Base-by-base conservation (phyloP, 208 protist genomes). In the Phytomonas sp. region DNA sequence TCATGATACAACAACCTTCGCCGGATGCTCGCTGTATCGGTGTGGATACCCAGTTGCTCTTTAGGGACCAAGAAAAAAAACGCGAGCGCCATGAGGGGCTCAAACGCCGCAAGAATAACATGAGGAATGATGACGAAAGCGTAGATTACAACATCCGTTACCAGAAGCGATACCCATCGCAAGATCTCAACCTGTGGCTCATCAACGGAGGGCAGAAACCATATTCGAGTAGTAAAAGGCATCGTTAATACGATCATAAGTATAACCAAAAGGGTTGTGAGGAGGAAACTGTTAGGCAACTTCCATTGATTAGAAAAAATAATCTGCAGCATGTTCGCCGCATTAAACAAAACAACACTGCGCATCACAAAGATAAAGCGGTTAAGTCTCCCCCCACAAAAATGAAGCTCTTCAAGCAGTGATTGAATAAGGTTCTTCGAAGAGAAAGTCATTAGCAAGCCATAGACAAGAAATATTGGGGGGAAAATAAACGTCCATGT, bases 151-250 rank as follows among this genome's bases (percentile, higher is more conserved):
- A 91, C 77, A 59, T 69, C 61, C 31, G 89, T 71, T 23, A 94
- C 64, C 23, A 84, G 80, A n/a, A 92, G 70, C 67, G 43, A 68
- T 2, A 56, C 6, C 83, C 82, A 91, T 36, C 76, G 78, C 68
- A 88, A 76, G 11, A 85, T 31, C 15, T 73, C 81, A 20, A 81
- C 78, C 51, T 82, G 81, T 4, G 89, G 89, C 71, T 94, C 85
- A 65, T 91, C 82, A 6, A 89, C 30, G 0, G 89, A 94, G 0
- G 82, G 78, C n/a, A 94, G 73, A 43, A 94, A 85, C 84, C 85
- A 94, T 29, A 87, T 67, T 29, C 82, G 89, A 9, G 89, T 83
- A 4, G 85, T 92, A 69, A 91, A 94, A 3, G 89, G 85, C 31
- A 83, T 72, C 30, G 85, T 85, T 2, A 90, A 69, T n/a, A 84